A percentile compares a stretch with the other conserved stretches of the same genome.
phyloP scores from a whole-genome alignment of 257 asterid species.

The Solanum tarapatanum region DNA sequence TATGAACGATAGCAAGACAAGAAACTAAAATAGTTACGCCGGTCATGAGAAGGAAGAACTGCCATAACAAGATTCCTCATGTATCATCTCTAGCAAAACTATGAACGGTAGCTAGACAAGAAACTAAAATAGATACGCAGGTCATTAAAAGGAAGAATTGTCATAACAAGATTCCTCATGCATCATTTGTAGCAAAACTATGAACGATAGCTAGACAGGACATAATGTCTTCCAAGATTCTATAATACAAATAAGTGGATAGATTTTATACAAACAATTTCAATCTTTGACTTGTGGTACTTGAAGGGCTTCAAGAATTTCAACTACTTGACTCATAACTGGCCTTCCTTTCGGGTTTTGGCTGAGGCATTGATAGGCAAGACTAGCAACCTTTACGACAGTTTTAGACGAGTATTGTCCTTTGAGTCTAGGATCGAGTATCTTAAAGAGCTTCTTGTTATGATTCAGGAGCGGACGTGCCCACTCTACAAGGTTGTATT shows the following conservation, averaged over 20 bases:
- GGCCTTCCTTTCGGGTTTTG: constrained; percentile 93
- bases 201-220: background rate
- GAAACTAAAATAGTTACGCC: background rate
- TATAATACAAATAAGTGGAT: background rate
- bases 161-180: background rate
- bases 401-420: constrained; percentile 64
- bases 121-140: background rate
- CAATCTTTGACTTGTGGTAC: constrained; percentile 11
- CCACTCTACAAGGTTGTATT: constrained; percentile 89
- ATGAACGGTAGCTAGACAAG: background rate
- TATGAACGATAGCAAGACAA: background rate
- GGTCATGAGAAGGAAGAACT: background rate
- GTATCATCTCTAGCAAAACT: background rate
- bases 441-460: constrained; percentile 53
- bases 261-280: background rate
- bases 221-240: background rate
- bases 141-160: background rate
- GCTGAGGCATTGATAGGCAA: constrained; percentile 85
- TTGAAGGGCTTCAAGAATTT: constrained; percentile 68
- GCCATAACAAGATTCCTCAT: background rate
- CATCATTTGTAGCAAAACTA: background rate
- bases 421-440: constrained; percentile 75
- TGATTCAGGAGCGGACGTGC: constrained; percentile 76
- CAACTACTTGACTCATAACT: constrained; percentile 72
- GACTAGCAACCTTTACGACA: constrained; percentile 60